Base-by-base conservation (phyloP, 768 basidiomycete species). In the Trametes elegans region DNA sequence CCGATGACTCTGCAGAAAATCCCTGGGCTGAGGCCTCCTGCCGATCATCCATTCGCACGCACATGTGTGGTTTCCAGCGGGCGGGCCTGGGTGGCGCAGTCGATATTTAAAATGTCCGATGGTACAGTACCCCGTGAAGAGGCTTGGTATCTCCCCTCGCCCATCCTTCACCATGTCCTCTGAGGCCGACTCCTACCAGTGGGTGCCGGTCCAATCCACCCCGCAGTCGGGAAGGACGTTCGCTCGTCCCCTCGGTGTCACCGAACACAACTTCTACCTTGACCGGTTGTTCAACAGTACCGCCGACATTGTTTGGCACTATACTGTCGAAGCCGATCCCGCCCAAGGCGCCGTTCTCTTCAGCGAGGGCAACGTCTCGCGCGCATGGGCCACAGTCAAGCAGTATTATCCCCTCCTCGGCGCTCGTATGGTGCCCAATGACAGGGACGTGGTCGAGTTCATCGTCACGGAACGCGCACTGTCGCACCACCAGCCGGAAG, bases 351-450 rank as follows among this genome's bases (percentile, higher is more conserved):
- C 56, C 55, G 23, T 49, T 67, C 29, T 65, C 31, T 68, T 72
- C 53, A 62, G 66, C 11, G 51, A 64, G 6, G 59, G 60, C 10
- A 80, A 76, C 53, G 61, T 84, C 34, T 29, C 41, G 1, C 65
- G 67, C 26, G 71, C 78, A 2, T 85, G 82, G 82, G 26, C 68
- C 19, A 62, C 71, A 10, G 64, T 80, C 19, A 84, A 84, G 64
- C 68, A 66, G 24, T 73, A 69, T 29, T 81, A 71, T 55, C 83
- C 83, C 2, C 69, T 85, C 3, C 75, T 79, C 11, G 79, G 73
- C 3, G 73, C 77, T 6, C 66, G 53, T 5, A 59, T 82, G n/a
- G 68, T 71, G 41, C 68, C 70, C 40, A 62, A 69, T 6, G 59
- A 67, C 19, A 59, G 65, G 10, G 59, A 63, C 8, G 23, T 61